These are phyloP conservation scores for Ceratobasidium sp. DNA, from an alignment of 1,284 basidiomycete species.

Conservation along the genomic window DNA sequence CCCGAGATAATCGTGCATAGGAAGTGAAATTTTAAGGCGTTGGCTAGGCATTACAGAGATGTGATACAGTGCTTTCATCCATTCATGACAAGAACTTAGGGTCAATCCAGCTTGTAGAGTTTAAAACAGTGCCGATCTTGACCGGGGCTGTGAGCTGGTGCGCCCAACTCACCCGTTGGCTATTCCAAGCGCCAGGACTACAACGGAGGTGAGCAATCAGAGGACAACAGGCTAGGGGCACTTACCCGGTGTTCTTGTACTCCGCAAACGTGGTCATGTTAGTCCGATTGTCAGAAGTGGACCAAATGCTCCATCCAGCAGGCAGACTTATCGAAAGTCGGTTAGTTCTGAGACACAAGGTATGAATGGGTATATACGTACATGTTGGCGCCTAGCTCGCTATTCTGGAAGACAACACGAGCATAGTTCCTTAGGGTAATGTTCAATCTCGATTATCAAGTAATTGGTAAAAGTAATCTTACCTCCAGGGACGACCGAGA, in stretches of 20 bases:
- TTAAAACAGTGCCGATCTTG: conserved; percentile 40
- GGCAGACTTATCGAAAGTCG: conserved; percentile 8
- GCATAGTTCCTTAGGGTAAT: conserved; percentile 38
- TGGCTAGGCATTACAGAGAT: neutral
- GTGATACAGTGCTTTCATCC: neutral
- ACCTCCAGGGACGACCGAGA: conserved; percentile 38
- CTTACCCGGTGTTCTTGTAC: conserved; percentile 41
- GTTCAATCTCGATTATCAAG: neutral
- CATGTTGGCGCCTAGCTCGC: conserved; percentile 22
- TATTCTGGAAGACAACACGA: conserved; percentile 43
- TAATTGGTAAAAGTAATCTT: neutral
- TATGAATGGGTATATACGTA: neutral
- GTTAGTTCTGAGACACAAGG: neutral
- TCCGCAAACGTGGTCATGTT: conserved; percentile 43
- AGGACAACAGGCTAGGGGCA: neutral
- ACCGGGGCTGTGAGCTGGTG: conserved; percentile 28
- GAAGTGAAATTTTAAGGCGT: neutral
- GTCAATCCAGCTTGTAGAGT: conserved; percentile 43
- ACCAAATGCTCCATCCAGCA: conserved; percentile 42
- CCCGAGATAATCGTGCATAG: no score
- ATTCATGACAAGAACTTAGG: conserved; percentile 37
- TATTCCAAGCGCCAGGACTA: conserved; percentile 31
- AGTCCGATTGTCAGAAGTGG: conserved; percentile 36
- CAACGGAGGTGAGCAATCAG: neutral
- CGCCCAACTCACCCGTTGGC: conserved; percentile 37